These are phyloP conservation scores for Lagenidium sp. DNA, from an alignment of 352 stramenopile species.

Conservation along the genomic window DNA sequence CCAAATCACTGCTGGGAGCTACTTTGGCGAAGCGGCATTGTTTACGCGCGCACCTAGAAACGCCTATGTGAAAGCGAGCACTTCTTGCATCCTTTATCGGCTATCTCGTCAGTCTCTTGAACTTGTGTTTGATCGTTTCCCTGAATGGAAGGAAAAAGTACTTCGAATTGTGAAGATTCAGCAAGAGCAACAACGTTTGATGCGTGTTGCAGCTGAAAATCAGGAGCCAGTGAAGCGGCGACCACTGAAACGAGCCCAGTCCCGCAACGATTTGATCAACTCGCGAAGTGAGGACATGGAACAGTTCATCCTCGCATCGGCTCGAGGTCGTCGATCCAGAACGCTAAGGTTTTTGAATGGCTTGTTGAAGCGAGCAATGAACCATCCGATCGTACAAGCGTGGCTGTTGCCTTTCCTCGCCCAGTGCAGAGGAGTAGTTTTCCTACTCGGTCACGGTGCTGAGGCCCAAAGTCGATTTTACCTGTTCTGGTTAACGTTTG, in stretches of 20 bases:
- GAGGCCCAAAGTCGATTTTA: slow-evolving; percentile 55
- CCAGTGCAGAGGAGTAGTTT: not conserved
- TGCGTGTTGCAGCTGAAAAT: slow-evolving; percentile 27
- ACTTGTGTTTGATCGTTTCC: slow-evolving; percentile 48
- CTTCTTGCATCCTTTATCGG: too few relatives aligned
- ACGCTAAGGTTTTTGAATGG: slow-evolving; percentile 1
- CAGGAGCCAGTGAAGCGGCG: slow-evolving; percentile 12
- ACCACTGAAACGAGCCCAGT: slow-evolving; percentile 13
- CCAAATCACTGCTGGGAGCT: too few relatives aligned
- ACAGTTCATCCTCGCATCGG: slow-evolving; percentile 25
- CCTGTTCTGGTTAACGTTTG: slow-evolving; percentile 38
- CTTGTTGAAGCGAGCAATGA: slow-evolving; percentile 2
- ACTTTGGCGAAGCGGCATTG: too few relatives aligned
- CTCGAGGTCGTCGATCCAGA: slow-evolving; percentile 11
- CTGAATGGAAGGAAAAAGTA: slow-evolving; percentile 56
- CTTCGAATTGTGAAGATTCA: slow-evolving; percentile 54
- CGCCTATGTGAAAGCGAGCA: too few relatives aligned
- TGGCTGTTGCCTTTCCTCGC: not conserved
- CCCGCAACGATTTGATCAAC: slow-evolving; percentile 40
- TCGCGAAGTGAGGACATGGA: slow-evolving; percentile 38
- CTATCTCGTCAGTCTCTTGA: too few relatives aligned
- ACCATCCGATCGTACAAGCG: not conserved
- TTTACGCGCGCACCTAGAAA: too few relatives aligned
- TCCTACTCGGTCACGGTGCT: slow-evolving; percentile 19
- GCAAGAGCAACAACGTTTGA: slow-evolving; percentile 45